phyloP scores from a whole-genome alignment of 2,329 filamentous ascomycete genomes.

The Cryphonectria radicalis region DNA sequence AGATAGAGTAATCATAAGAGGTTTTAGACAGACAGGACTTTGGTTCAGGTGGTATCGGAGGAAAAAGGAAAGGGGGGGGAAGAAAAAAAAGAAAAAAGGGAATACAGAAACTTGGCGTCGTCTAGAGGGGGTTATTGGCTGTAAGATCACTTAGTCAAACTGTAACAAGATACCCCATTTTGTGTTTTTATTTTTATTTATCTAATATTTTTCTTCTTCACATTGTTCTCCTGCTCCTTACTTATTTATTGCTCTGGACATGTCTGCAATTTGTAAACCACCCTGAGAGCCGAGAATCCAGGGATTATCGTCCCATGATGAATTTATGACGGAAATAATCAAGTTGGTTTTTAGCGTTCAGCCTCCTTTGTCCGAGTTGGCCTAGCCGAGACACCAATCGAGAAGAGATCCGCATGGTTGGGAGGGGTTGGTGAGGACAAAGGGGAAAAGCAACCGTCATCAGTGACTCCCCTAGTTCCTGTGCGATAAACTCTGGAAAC shows the following conservation, averaged over 20 bases:
- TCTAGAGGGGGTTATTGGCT: not conserved
- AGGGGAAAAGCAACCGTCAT: not conserved
- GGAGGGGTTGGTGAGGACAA: not conserved
- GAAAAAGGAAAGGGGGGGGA: no score
- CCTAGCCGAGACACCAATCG: not conserved
- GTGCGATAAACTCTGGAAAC: not conserved
- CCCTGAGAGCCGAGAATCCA: not conserved
- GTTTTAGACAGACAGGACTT: not conserved
- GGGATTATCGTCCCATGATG: not conserved
- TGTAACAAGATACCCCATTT: constrained; percentile 6
- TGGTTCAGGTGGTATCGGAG: not conserved
- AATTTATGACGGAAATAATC: not conserved
- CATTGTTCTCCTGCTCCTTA: not conserved
- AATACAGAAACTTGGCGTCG: not conserved
- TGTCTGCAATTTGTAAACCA: not conserved
- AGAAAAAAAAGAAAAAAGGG: no score
- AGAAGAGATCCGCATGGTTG: not conserved
- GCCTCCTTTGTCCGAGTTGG: not conserved
- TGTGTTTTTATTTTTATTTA: not conserved
- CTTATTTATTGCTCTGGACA: not conserved
- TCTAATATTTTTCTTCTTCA: not conserved
- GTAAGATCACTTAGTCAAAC: not conserved
- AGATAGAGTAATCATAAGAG: constrained; percentile 3
- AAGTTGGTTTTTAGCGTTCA: not conserved
- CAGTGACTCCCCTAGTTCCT: not conserved